Base-by-base conservation (phyloP, 495 filamentous ascomycete genomes). In the Penicillium taxi region DNA sequence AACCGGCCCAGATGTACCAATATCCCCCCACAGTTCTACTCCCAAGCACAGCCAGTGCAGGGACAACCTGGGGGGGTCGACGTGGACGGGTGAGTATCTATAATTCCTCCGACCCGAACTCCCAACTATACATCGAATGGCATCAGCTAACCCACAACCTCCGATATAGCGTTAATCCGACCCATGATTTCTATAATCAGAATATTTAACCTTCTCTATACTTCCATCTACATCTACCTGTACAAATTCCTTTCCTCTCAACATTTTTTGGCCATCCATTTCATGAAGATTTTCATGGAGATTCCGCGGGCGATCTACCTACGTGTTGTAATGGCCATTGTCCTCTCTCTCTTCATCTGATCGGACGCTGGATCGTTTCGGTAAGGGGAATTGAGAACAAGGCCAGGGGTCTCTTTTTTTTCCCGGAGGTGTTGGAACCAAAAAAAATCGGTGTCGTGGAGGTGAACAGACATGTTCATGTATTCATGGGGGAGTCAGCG, bases 311-410 rank as follows among this genome's bases (percentile, higher is more conserved):
- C 53, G 58, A 52, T 56, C 50, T 61, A 50, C 50, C 53, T 50
- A 51, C 48, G 45, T 50, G 52, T 47, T 43, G 44, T 47, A 52
- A 46, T n/a, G 56, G 53, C 48, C 50, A 54, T 34, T 24, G 34
- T 31, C 23, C 20, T 32, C 50, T 32, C 46, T 51, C 48, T 51
- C 40, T 43, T 34, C 41, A 46, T 47, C 53, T 53, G 50, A 37
- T 54, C 55, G 55, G 61, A 66, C 66, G 66, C 66, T 70, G 66
- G 66, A 64, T 63, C 64, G 66, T 61, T n/a, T n/a, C 58, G 61
- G 45, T 46, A 47, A 48, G 53, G 44, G 45, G 44, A 43, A 46
- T 50, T 39, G 35, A 39, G 38, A 42, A 27, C 15, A 24, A 30
- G 45, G 22, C 37, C 12, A 35, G 28, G 32, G 30, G 34, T 13